A percentile compares a stretch with the other conserved stretches of the same genome.
phyloP scores from a whole-genome alignment of 352 stramenopile genomes.

The Pythium dissotocum region DNA sequence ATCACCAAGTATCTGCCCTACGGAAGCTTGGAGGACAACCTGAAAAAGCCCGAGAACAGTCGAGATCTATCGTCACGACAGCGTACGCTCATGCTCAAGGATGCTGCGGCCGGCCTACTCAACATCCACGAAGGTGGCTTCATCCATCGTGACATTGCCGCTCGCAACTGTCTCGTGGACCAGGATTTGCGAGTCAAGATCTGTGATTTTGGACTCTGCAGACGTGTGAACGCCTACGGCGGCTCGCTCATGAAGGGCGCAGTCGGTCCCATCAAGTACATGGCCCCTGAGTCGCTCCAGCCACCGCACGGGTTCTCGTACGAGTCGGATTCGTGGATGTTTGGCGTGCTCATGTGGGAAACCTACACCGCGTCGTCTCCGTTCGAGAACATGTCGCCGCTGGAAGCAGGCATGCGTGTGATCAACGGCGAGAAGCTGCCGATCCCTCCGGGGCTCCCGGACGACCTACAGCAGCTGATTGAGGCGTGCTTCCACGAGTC shows the following conservation, averaged over 20 bases:
- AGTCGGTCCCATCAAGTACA: constrained; percentile 80
- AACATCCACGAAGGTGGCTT: constrained; percentile 88
- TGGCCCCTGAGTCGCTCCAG: constrained; percentile 80
- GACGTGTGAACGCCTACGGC: constrained; percentile 55
- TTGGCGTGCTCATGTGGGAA: constrained; percentile 85
- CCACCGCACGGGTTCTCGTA: constrained; percentile 75
- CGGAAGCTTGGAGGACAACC: constrained; percentile 73
- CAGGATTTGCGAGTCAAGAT: constrained; percentile 62
- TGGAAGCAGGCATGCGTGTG: constrained; percentile 67
- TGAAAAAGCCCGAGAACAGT: constrained; percentile 37
- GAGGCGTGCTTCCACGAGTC: constrained; percentile 71
- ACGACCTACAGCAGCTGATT: constrained; percentile 57
- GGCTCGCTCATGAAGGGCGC: constrained; percentile 64
- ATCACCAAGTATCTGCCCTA: constrained; percentile 76
- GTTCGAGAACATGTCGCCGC: constrained; percentile 53
- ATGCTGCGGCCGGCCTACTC: constrained; percentile 69
- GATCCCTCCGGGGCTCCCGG: constrained; percentile 44
- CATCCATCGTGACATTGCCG: constrained; percentile 79
- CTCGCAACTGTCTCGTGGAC: constrained; percentile 79
- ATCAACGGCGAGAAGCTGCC: constrained; percentile 59
- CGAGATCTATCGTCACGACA: constrained; percentile 37
- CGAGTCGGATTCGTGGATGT: constrained; percentile 82
- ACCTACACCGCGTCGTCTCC: constrained; percentile 58
- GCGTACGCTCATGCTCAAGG: constrained; percentile 68
- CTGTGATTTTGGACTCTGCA: constrained; percentile 80